Evolutionary conservation across 148 eudicot genomes (phyloP).

Genomic region (Selenicereus undatus): DNA sequence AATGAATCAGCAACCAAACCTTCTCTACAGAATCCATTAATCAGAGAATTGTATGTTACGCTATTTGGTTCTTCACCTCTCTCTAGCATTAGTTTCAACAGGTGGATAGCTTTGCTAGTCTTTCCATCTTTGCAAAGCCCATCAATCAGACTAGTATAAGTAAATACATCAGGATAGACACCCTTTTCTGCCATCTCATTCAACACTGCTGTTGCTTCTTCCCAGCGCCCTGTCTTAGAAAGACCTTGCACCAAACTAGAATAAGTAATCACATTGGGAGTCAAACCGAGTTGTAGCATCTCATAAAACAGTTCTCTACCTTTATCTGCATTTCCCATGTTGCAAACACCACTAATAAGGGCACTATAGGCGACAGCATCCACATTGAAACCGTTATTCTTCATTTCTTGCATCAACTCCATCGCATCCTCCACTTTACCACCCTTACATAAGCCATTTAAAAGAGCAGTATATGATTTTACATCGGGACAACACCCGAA

Average conservation of each 20-base stretch:
- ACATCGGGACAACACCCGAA: slow-evolving; percentile 26
- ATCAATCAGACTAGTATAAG: slow-evolving; percentile 48
- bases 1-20: slow-evolving; percentile 47
- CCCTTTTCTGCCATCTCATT: slow-evolving; percentile 51
- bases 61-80: slow-evolving; percentile 48
- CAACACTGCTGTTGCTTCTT: slow-evolving; percentile 43
- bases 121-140: slow-evolving; percentile 50
- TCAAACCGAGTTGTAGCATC: slow-evolving; percentile 52
- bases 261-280: slow-evolving; percentile 45
- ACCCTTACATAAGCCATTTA: slow-evolving; percentile 43
- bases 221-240: slow-evolving; percentile 45
- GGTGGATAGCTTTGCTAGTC: slow-evolving; percentile 42
- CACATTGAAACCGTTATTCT: slow-evolving; percentile 28
- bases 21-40: slow-evolving; percentile 49
- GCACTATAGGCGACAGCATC: slow-evolving; percentile 47
- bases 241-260: slow-evolving; percentile 40
- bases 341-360: slow-evolving; percentile 54
- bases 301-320: slow-evolving; percentile 43
- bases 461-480: slow-evolving; percentile 35
- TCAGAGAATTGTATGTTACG: slow-evolving; percentile 43
- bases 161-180: slow-evolving; percentile 41
- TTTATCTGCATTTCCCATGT: slow-evolving; percentile 34
- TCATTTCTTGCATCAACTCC: slow-evolving; percentile 45
- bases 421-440: slow-evolving; percentile 48
- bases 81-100: slow-evolving; percentile 52